phyloP scores from a whole-genome alignment of 1,284 basidiomycete species.

The Acaromyces ingoldii region DNA sequence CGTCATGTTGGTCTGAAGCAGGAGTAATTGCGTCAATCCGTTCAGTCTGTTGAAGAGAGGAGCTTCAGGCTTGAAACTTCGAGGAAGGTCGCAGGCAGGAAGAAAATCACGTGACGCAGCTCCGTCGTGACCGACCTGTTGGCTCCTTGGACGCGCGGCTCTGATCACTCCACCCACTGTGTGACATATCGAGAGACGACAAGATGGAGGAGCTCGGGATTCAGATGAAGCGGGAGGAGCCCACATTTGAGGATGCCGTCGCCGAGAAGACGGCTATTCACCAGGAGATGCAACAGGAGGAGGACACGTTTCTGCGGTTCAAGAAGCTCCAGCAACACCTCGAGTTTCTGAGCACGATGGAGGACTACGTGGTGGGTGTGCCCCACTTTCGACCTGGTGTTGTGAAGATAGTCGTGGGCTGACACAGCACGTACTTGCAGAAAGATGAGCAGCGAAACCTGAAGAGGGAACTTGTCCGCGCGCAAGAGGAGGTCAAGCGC shows the following conservation, averaged over 20 bases:
- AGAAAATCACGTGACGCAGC: not conserved
- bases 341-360: constrained; percentile 51
- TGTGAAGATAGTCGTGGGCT: too few species aligned
- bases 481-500: constrained; percentile 98
- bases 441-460: constrained; percentile 98
- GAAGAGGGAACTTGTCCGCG: constrained; percentile 93
- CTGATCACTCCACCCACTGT: not conserved
- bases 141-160: not conserved
- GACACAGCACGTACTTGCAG: constrained; percentile 12
- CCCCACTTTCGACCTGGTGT: not conserved
- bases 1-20: not conserved
- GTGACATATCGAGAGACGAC: too few species aligned
- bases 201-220: constrained; percentile 50
- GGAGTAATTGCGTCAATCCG: not conserved
- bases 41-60: not conserved
- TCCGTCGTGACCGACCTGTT: not conserved
- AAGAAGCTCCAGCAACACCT: constrained; percentile 51
- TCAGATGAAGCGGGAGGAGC: constrained; percentile 27
- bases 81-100: not conserved
- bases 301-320: constrained; percentile 46
- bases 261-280: constrained; percentile 39
- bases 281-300: constrained; percentile 36
- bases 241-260: constrained; percentile 36
- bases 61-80: not conserved
- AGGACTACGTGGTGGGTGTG: constrained; percentile 65